These are phyloP conservation scores for Cladosporium cucumerinum DNA, from an alignment of 2,329 filamentous ascomycete genomes.

Conservation along the genomic window DNA sequence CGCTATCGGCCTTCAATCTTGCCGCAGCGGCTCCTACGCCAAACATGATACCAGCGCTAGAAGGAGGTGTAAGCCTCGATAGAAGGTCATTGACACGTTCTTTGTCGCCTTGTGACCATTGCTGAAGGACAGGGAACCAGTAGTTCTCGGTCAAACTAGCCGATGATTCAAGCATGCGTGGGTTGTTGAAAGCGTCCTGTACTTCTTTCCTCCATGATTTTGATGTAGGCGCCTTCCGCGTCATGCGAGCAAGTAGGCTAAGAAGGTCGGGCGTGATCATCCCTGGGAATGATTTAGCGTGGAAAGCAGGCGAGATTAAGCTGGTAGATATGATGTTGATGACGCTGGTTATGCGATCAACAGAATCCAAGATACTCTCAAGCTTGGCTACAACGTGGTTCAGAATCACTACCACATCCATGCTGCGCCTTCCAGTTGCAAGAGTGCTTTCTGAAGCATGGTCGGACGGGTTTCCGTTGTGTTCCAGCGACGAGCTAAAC, in stretches of 20 bases:
- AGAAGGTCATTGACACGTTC: constrained; percentile 81
- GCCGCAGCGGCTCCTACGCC: constrained; percentile 95
- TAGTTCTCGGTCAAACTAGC: constrained; percentile 63
- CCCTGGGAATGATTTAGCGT: constrained; percentile 81
- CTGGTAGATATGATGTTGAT: constrained; percentile 78
- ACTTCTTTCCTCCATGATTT: constrained; percentile 94
- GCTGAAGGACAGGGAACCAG: constrained; percentile 80
- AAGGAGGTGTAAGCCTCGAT: constrained; percentile 73
- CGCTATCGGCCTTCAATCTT: constrained; percentile 89
- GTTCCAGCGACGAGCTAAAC: constrained; percentile 20
- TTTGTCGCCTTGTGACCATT: constrained; percentile 84
- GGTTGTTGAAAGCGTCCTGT: constrained; percentile 85
- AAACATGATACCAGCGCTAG: constrained; percentile 94
- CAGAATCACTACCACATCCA: constrained; percentile 74
- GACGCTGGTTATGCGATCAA: constrained; percentile 75
- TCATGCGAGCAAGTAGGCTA: constrained; percentile 70
- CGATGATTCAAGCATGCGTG: constrained; percentile 74
- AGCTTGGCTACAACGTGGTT: constrained; percentile 75
- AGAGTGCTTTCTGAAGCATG: constrained; percentile 4
- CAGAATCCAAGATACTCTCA: constrained; percentile 77
- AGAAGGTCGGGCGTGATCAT: constrained; percentile 72
- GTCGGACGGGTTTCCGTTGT: constrained; percentile 11
- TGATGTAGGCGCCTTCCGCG: constrained; percentile 72
- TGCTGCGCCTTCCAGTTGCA: constrained; percentile 10
- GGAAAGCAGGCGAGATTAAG: constrained; percentile 76